phyloP scores from a whole-genome alignment of 345 rosid genomes.

The Salix caprea region DNA sequence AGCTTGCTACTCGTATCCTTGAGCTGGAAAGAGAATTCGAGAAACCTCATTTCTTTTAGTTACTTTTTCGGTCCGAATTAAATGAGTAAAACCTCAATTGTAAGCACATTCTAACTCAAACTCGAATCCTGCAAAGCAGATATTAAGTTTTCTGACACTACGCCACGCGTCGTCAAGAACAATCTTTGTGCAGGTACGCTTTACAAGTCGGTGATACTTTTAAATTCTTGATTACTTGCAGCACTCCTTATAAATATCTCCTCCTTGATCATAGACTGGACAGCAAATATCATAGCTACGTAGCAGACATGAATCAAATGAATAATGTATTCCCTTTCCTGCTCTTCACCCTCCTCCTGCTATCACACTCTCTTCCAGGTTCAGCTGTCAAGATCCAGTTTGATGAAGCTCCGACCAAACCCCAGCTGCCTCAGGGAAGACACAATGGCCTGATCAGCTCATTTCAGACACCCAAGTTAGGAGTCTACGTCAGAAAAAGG shows the following conservation, averaged over 20 bases:
- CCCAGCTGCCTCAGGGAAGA: background rate
- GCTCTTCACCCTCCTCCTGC: conserved; percentile 7
- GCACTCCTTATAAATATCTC: background rate
- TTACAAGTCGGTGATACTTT: background rate
- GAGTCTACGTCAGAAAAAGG: conserved; percentile 1
- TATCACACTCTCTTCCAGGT: conserved; percentile 12
- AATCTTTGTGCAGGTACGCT: background rate
- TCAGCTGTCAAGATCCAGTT: background rate
- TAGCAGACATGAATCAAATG: conserved; percentile 8
- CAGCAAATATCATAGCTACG: background rate
- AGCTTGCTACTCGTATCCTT: too few relatives aligned
- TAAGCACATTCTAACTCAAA: too few relatives aligned
- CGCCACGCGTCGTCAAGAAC: too few relatives aligned
- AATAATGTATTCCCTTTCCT: background rate
- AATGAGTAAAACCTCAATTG: too few relatives aligned
- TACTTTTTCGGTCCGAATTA: too few relatives aligned
- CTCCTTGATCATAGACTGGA: background rate
- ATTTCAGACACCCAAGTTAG: background rate
- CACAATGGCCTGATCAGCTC: background rate
- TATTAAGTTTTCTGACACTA: too few relatives aligned
- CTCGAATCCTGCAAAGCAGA: too few relatives aligned
- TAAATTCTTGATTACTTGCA: background rate
- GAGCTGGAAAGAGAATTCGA: too few relatives aligned
- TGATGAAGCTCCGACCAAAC: background rate
- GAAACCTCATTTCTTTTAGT: too few relatives aligned